These are phyloP conservation scores for Agroathelia rolfsii DNA, from an alignment of 1,284 basidiomycete species.

Conservation along the genomic window DNA sequence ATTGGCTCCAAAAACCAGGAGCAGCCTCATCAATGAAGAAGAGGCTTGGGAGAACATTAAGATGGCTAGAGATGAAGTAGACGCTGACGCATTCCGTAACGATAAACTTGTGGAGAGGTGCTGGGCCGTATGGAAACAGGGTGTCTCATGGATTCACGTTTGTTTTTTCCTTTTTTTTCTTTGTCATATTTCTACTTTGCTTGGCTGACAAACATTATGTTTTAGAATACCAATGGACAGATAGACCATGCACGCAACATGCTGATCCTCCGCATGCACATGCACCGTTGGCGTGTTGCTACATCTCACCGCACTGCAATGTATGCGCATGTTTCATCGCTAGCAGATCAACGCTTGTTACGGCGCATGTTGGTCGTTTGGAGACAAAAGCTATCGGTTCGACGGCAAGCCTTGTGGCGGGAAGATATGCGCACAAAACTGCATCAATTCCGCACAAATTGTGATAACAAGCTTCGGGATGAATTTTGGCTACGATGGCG, in stretches of 20 bases:
- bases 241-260: slow-evolving; percentile 48
- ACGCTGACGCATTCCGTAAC: slow-evolving; percentile 58
- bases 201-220: slow-evolving; percentile 10
- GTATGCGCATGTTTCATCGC: slow-evolving; percentile 27
- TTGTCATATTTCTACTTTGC: slow-evolving; percentile 9
- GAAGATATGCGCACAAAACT: slow-evolving; percentile 58
- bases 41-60: slow-evolving; percentile 70
- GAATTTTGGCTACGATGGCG: slow-evolving; percentile 57
- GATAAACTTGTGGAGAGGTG: slow-evolving; percentile 54
- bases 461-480: slow-evolving; percentile 37
- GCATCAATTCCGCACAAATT: slow-evolving; percentile 45
- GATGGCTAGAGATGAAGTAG: slow-evolving; percentile 56
- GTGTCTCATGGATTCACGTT: slow-evolving; percentile 61
- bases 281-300: slow-evolving; percentile 47
- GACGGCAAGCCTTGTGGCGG: slow-evolving; percentile 48
- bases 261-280: slow-evolving; percentile 42
- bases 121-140: slow-evolving; percentile 62
- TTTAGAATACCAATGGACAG: slow-evolving; percentile 53
- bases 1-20: slow-evolving; percentile 15
- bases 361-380: slow-evolving; percentile 34
- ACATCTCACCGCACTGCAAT: slow-evolving; percentile 27
- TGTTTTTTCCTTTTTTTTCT: slow-evolving; percentile 20
- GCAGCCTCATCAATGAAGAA: slow-evolving; percentile 47
- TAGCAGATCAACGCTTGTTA: slow-evolving; percentile 33
- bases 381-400: slow-evolving; percentile 39